Percentiles rank a stretch among this genome's conserved stretches.
Conservation (phyloP, 2,329 filamentous ascomycete genomes). For the Fusarium mundagurra region DNA sequence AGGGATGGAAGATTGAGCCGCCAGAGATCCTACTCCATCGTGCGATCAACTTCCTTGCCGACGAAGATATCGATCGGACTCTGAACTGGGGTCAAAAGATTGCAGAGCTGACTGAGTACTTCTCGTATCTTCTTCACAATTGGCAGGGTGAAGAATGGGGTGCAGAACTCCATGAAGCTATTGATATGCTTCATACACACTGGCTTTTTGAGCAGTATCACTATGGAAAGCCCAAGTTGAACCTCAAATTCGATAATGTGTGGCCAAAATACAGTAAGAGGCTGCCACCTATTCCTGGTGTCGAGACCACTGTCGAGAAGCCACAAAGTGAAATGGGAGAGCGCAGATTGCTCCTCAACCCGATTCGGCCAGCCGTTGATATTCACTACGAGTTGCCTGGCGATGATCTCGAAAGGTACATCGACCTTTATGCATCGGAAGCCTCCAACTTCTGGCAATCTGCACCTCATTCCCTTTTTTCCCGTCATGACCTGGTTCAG, state of each 20-base stretch:
- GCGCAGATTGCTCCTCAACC: slow-evolving; percentile 26
- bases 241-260: slow-evolving; percentile 37
- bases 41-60: slow-evolving; percentile 57
- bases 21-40: slow-evolving; percentile 47
- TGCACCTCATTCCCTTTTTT: neutral
- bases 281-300: slow-evolving; percentile 40
- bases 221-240: slow-evolving; percentile 43
- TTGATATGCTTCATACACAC: slow-evolving; percentile 49
- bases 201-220: slow-evolving; percentile 49
- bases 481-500: slow-evolving; percentile 46
- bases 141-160: slow-evolving; percentile 44
- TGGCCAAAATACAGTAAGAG: slow-evolving; percentile 39
- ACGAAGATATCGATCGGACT: slow-evolving; percentile 58
- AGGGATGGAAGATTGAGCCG: slow-evolving; percentile 48
- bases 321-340: slow-evolving; percentile 13
- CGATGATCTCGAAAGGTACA: slow-evolving; percentile 17
- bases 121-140: slow-evolving; percentile 47
- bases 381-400: slow-evolving; percentile 39
- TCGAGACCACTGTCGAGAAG: neutral
- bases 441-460: slow-evolving; percentile 12
- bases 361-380: slow-evolving; percentile 30
- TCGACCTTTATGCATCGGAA: slow-evolving; percentile 22
- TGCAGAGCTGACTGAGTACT: slow-evolving; percentile 51
- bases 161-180: slow-evolving; percentile 42
- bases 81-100: slow-evolving; percentile 52